Evolutionary conservation across 1,284 basidiomycete species (phyloP).

Genomic region (Cutaneotrichosporon sp.): DNA sequence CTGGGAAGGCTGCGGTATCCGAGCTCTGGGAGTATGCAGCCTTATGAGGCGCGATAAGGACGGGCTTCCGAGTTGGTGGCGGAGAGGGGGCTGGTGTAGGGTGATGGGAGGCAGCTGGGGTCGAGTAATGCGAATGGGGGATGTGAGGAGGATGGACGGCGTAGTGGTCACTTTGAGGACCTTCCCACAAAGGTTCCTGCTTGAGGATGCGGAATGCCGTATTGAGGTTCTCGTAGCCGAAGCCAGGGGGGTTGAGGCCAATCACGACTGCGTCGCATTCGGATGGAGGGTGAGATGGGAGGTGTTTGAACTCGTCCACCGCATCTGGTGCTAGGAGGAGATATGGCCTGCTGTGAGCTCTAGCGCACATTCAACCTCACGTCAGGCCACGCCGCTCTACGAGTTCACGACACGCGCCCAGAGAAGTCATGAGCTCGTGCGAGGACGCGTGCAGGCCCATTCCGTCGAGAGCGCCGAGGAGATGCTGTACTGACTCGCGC

Average conservation of each 20-base stretch:
- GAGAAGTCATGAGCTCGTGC: constrained; percentile 59
- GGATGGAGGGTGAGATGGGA: constrained; percentile 26
- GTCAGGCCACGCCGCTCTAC: constrained; percentile 50
- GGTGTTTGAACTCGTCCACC: constrained; percentile 52
- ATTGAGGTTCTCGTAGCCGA: constrained; percentile 59
- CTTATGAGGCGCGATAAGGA: constrained; percentile 47
- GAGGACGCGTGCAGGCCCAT: constrained; percentile 56
- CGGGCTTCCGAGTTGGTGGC: constrained; percentile 35
- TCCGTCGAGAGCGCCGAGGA: constrained; percentile 50
- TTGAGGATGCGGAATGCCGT: constrained; percentile 61
- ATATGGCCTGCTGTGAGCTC: constrained; percentile 52
- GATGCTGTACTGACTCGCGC: constrained; percentile 53
- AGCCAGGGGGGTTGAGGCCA: constrained; percentile 57
- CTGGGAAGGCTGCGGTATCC: constrained; percentile 50
- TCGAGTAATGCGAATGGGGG: not conserved
- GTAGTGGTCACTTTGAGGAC: no score
- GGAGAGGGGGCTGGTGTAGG: constrained; percentile 40
- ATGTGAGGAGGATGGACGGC: not conserved
- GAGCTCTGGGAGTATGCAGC: constrained; percentile 59
- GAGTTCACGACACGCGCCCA: constrained; percentile 57
- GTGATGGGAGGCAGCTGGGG: not conserved
- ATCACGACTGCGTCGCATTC: constrained; percentile 59
- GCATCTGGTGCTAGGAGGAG: constrained; percentile 60
- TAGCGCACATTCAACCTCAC: constrained; percentile 41
- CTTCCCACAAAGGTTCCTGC: constrained; percentile 28